A percentile compares a stretch with the other conserved stretches of the same genome.
Conservation (phyloP, 306 rosid genomes). For the Malus sylvestris region DNA sequence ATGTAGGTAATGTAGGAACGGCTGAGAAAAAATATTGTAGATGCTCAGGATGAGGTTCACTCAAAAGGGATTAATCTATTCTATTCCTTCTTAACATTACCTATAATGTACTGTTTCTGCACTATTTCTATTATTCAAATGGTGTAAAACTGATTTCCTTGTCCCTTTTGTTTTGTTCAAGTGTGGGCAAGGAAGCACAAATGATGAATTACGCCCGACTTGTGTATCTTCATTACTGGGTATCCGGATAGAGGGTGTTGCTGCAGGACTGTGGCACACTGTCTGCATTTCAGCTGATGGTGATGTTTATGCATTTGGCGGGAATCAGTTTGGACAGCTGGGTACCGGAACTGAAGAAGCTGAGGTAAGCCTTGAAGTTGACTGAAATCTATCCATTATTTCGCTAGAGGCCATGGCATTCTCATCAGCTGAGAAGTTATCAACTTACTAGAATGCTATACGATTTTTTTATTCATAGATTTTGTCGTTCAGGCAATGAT, state of each 20-base stretch:
- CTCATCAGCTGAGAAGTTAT: neutral
- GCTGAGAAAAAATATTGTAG: slow-evolving; percentile 58
- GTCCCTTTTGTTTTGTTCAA: slow-evolving; percentile 34
- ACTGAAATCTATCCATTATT: neutral
- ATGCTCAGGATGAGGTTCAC: slow-evolving; percentile 67
- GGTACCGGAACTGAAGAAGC: slow-evolving; percentile 90
- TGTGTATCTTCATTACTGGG: slow-evolving; percentile 80
- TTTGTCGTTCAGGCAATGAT: neutral
- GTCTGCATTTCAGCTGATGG: slow-evolving; percentile 83
- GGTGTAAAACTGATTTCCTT: slow-evolving; percentile 12
- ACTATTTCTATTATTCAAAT: slow-evolving; percentile 21
- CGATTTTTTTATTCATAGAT: neutral
- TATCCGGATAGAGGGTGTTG: slow-evolving; percentile 63
- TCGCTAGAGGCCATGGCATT: neutral
- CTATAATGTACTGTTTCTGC: slow-evolving; percentile 15
- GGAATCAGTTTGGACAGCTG: slow-evolving; percentile 94
- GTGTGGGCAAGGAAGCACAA: slow-evolving; percentile 95
- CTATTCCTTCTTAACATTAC: slow-evolving; percentile 29
- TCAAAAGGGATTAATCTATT: slow-evolving; percentile 41
- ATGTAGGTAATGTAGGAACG: slow-evolving; percentile 67
- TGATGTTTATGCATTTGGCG: slow-evolving; percentile 81
- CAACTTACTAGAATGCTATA: neutral
- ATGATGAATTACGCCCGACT: slow-evolving; percentile 76
- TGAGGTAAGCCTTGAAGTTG: slow-evolving; percentile 44
- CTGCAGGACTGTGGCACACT: slow-evolving; percentile 93